Evolutionary conservation across 768 basidiomycete species (phyloP).

Genomic region (Mycena vitilis): DNA sequence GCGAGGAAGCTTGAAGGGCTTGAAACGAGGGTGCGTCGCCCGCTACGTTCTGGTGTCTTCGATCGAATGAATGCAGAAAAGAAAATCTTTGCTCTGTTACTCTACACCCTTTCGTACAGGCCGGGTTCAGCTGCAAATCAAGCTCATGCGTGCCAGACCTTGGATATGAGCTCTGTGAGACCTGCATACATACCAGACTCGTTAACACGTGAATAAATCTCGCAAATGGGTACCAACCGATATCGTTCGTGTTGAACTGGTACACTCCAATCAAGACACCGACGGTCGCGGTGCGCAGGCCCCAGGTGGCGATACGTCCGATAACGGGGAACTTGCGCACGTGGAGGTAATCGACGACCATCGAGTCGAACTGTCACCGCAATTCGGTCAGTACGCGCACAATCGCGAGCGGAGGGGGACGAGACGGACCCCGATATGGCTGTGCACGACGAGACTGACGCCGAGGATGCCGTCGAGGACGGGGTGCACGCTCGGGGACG

Average conservation of each 20-base stretch:
- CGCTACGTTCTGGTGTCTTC: no score
- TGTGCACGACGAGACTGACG: conserved; percentile 90
- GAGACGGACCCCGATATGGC: conserved; percentile 88
- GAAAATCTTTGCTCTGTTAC: neutral
- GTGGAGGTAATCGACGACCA: conserved; percentile 92
- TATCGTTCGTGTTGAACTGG: conserved; percentile 98
- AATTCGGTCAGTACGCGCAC: neutral
- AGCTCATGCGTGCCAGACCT: conserved; percentile 36
- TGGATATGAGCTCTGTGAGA: conserved; percentile 35
- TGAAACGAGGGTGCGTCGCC: no score
- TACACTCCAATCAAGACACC: conserved; percentile 91
- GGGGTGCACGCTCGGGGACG: conserved; percentile 80
- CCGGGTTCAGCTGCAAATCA: neutral
- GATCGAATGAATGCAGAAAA: conserved; percentile 4
- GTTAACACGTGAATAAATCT: neutral
- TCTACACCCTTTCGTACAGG: conserved; percentile 23
- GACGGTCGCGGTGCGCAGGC: conserved; percentile 79
- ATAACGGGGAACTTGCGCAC: conserved; percentile 91
- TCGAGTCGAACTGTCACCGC: conserved; percentile 71
- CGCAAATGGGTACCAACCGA: conserved; percentile 70
- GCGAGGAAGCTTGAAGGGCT: no score
- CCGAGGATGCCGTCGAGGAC: conserved; percentile 91
- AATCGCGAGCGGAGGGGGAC: conserved; percentile 26
- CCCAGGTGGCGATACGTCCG: conserved; percentile 80
- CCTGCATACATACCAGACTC: conserved; percentile 28